Conservation (phyloP, 805 yeast genomes). For the Zygosaccharomyces bisporus region DNA sequence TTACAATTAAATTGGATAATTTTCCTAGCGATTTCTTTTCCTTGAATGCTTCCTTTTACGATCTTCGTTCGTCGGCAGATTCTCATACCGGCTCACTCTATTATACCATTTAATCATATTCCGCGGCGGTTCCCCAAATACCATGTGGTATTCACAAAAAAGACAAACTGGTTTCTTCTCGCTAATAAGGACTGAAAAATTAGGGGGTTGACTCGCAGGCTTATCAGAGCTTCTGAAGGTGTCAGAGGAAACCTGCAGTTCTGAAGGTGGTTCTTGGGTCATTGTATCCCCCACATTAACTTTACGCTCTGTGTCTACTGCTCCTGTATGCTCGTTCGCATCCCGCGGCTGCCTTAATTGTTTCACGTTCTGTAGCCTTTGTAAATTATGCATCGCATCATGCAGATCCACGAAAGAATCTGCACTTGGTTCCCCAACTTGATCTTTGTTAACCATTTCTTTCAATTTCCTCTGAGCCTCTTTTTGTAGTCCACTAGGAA, state of each 20-base stretch:
- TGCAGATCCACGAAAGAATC: conserved; percentile 16
- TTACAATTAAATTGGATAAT: background rate
- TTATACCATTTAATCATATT: conserved; percentile 52
- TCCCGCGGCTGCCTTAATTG: conserved; percentile 11
- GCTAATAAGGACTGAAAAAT: conserved; percentile 25
- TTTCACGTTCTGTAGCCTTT: conserved; percentile 12
- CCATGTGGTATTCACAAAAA: conserved; percentile 51
- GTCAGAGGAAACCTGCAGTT: background rate
- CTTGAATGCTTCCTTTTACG: conserved; percentile 17
- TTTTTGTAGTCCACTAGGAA: conserved; percentile 28
- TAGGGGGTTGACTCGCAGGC: conserved; percentile 19
- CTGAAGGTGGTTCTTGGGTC: background rate
- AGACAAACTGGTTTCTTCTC: conserved; percentile 38
- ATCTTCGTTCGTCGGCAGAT: conserved; percentile 17
- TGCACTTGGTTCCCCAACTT: conserved; percentile 22
- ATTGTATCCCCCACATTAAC: background rate
- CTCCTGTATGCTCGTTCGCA: conserved; percentile 1
- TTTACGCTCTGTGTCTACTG: background rate
- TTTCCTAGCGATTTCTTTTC: conserved; percentile 23
- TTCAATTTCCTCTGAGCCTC: conserved; percentile 28
- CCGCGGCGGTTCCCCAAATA: conserved; percentile 48
- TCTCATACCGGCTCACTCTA: conserved; percentile 26
- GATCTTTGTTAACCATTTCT: conserved; percentile 29
- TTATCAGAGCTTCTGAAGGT: conserved; percentile 13
- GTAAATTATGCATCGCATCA: conserved; percentile 15